Evolutionary conservation across 75 land plant genomes (phyloP), one percentile per base, ranked within the genome.

Genomic region (Isoetes taiwanensis): DNA sequence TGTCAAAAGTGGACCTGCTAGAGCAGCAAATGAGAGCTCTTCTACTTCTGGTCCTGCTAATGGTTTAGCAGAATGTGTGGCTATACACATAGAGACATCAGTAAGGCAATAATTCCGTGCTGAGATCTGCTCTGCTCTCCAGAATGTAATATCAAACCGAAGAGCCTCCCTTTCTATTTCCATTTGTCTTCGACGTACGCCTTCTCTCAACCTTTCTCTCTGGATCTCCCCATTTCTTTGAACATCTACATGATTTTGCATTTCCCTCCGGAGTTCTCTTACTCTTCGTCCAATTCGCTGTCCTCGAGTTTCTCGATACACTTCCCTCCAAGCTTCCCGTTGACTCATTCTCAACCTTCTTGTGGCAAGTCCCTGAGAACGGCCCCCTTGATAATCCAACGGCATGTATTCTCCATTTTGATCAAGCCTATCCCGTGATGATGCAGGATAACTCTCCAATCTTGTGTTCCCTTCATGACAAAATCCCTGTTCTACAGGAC

Each of bases 61-160:
- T 17, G 76, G 71, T 28, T 56, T 68, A 30, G 76, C 66, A 19
- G 54, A 37, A 58, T 62, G 65, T 42, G 76, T 73, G 24, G 72
- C 71, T 57, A 73, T 63, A 31, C 75, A 72, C 61, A 72, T 72
- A 4, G 75, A 72, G 25, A 72, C 57, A 56, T 72, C 70, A 28
- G 61, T 58, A 33, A 72, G 42, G 21, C 33, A 25, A 43, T 72
- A 72, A 0, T 50, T 32, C 28, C 58, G 28, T 12, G 71, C 32
- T 19, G 43, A 30, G 1, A 73, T 52, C 53, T 62, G 63, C 17
- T 73, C 75, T 6, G 48, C 65, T 57, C 66, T 73, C 70, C 75
- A 73, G 39, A 73, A 73, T 11, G 71, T 67, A 27, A 59, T 67
- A 34, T 73, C 75, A 57, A 73, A 73, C 12, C 61, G 61, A 9